phyloP scores from a whole-genome alignment of 495 filamentous ascomycete genomes.

The Penicillium maclennaniae region DNA sequence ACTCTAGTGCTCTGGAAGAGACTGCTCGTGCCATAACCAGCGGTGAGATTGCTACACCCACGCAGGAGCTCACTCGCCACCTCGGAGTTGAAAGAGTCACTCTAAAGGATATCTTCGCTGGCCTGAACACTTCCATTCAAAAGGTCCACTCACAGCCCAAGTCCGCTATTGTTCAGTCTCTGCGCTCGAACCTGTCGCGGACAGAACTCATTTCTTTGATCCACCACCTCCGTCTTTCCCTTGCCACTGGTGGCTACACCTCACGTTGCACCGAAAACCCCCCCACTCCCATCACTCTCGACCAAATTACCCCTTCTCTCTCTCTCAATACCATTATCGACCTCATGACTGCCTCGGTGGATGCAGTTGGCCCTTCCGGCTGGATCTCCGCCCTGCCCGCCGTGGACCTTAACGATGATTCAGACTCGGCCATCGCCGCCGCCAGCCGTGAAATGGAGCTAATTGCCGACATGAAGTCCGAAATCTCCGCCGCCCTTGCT shows the following conservation, averaged over 20 bases:
- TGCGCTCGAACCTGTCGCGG: conserved; percentile 62
- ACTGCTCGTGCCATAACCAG: conserved; percentile 30
- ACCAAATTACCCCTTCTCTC: conserved; percentile 46
- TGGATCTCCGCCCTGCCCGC: conserved; percentile 61
- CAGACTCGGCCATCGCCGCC: conserved; percentile 46
- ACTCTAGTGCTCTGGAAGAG: conserved; percentile 32
- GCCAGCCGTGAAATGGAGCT: conserved; percentile 54
- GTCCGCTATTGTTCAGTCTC: conserved; percentile 50
- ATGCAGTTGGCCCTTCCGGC: conserved; percentile 77
- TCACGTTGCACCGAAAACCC: conserved; percentile 43
- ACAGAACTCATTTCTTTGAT: conserved; percentile 70
- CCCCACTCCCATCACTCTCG: conserved; percentile 45
- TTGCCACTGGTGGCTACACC: conserved; percentile 44
- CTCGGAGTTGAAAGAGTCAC: conserved; percentile 22
- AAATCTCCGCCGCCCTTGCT: conserved; percentile 71
- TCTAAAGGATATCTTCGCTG: conserved; percentile 35
- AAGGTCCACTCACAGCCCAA: conserved; percentile 63
- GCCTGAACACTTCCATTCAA: conserved; percentile 47
- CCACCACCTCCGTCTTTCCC: conserved; percentile 68
- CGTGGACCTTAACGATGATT: conserved; percentile 27
- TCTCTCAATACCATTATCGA: conserved; percentile 54
- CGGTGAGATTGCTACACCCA: conserved; percentile 21
- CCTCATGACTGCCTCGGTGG: conserved; percentile 70
- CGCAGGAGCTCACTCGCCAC: conserved; percentile 25
- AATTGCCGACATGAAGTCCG: conserved; percentile 63